Percentiles rank a stretch among this genome's conserved stretches.
phyloP scores from a whole-genome alignment of 140 eudicot genomes.

The Anethum foeniculum region DNA sequence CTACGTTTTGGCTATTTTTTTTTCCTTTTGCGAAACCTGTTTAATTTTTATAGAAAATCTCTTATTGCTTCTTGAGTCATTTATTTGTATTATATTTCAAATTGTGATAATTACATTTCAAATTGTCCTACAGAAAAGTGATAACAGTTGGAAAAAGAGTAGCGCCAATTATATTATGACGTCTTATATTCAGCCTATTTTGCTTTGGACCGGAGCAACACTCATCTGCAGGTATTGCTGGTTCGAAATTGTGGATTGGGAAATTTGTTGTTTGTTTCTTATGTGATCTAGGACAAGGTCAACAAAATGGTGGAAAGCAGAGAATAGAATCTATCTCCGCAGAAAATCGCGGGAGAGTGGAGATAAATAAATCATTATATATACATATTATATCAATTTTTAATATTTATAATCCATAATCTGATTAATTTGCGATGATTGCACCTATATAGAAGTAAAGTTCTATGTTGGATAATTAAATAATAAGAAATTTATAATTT shows the following conservation, averaged over 20 bases:
- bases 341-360: not conserved
- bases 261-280: not conserved
- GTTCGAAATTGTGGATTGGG: not conserved
- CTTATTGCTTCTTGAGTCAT: not conserved
- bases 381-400: not conserved
- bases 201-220: slow-evolving; percentile 86
- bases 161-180: slow-evolving; percentile 60
- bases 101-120: slow-evolving; percentile 14
- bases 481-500: not conserved
- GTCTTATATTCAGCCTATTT: slow-evolving; percentile 74
- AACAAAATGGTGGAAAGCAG: not conserved
- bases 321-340: not conserved
- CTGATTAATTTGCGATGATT: not conserved
- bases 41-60: not conserved
- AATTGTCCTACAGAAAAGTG: slow-evolving; percentile 46
- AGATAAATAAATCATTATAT: not conserved
- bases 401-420: not conserved
- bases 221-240: slow-evolving; percentile 76
- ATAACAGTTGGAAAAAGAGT: slow-evolving; percentile 78
- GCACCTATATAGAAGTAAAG: not conserved
- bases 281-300: not conserved
- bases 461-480: not conserved
- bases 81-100: slow-evolving; percentile 5
- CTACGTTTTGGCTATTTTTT: not conserved
- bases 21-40: not conserved